Evolutionary conservation across 495 filamentous ascomycete species (phyloP), one percentile per base, ranked within the genome.

Genomic region (Collariella sp.): DNA sequence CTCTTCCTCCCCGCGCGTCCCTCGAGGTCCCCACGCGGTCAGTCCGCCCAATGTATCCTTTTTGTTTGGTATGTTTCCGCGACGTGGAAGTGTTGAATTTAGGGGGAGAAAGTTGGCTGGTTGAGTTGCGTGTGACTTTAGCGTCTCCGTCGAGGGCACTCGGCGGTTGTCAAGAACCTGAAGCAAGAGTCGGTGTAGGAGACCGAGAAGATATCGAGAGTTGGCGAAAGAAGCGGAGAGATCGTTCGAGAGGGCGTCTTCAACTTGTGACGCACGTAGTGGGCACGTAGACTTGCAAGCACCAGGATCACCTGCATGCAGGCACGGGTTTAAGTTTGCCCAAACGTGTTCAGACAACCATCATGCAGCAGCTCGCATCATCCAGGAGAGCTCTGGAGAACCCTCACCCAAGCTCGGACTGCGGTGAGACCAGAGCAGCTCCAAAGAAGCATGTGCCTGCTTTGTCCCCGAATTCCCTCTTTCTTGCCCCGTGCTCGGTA

Each of bases 1-100:
- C 56, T 36, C 48, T 54, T 31, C 48, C 57, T 62, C 59, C 59
- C 56, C 59, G 23, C 19, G 34, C 29, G 22, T 42, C 52, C 45
- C 34, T 44, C 18, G 18, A 31, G 26, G 3, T 40, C 19, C 40
- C 46, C 33, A n/a, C 19, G 13, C 45, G 10, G 5, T 49, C 5
- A 18, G 12, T 16, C 23, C 24, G n/a, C 31, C 36, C 26, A 31
- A 4, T 19, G 23, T n/a, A n/a, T 6, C 9, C 18, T 19, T 20
- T 24, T 31, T 26, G 9, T 13, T n/a, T 15, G 20, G 31, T 40
- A 9, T 41, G 22, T 40, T 51, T n/a, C 23, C n/a, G n/a, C n/a
- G 33, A 20, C 39, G 34, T 23, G 7, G 29, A 31, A 11, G n/a
- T 42, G 18, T 16, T 23, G 3, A 10, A 31, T 31, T 18, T 16